Percentiles rank a stretch among this genome's conserved stretches.
These are phyloP conservation scores for Rhododendron simsii DNA, from an alignment of 148 eudicot species.

Conservation along the genomic window DNA sequence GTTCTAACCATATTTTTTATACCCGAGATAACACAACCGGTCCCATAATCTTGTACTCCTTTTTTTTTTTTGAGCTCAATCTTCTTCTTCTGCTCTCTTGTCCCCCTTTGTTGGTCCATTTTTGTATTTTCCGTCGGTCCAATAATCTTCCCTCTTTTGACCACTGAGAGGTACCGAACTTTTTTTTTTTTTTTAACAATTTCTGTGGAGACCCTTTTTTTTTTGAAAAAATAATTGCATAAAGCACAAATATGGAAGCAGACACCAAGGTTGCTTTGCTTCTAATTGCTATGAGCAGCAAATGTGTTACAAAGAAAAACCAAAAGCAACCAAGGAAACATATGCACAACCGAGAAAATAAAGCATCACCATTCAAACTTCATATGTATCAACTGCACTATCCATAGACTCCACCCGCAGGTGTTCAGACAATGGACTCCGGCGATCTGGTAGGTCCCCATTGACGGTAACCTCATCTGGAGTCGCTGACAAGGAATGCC, in stretches of 20 bases:
- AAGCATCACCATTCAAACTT: slow-evolving; percentile 18
- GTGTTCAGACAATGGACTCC: slow-evolving; percentile 35
- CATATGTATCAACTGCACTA: slow-evolving; percentile 46
- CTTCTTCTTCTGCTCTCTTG: not conserved
- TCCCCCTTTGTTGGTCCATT: not conserved
- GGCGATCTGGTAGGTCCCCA: slow-evolving; percentile 22
- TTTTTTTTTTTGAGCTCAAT: too few relatives aligned
- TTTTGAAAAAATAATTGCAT: not conserved
- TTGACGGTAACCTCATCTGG: slow-evolving; percentile 48
- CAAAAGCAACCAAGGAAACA: slow-evolving; percentile 13
- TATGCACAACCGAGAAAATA: slow-evolving; percentile 7
- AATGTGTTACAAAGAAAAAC: slow-evolving; percentile 23
- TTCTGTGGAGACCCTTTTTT: not conserved
- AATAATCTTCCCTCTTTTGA: not conserved
- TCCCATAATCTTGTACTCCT: too few relatives aligned
- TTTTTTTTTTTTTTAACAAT: not conserved
- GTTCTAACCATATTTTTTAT: too few relatives aligned
- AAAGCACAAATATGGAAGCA: not conserved
- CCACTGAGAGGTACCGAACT: not conserved
- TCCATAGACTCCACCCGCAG: slow-evolving; percentile 60
- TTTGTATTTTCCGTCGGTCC: not conserved
- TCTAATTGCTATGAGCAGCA: slow-evolving; percentile 15
- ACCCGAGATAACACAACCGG: too few relatives aligned
- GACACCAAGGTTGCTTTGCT: slow-evolving; percentile 2
- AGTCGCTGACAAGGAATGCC: slow-evolving; percentile 38